A percentile compares a stretch with the other conserved stretches of the same genome.
Evolutionary conservation across 1,284 basidiomycete species (phyloP).

Genomic region (Sporisorium graminicola): DNA sequence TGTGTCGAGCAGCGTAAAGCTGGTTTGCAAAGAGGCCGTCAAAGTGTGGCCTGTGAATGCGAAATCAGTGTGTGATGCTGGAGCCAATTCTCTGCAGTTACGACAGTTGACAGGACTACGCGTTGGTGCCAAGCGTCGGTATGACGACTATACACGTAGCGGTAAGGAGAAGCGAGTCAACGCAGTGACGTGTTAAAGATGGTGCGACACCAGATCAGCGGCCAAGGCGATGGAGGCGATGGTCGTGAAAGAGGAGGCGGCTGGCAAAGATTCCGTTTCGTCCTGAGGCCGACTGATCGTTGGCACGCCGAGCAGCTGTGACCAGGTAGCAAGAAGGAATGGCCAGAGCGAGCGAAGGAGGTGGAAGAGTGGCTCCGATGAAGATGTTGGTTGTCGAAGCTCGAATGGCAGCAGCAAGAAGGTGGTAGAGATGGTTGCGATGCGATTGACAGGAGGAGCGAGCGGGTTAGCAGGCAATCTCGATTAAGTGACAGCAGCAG

Average conservation of each 20-base stretch:
- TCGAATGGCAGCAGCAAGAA: not conserved
- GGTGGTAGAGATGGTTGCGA: slow-evolving; percentile 3
- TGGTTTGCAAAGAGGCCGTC: not conserved
- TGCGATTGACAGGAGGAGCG: slow-evolving; percentile 1
- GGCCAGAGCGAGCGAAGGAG: not conserved
- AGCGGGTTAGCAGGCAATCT: slow-evolving; percentile 11
- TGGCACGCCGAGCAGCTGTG: slow-evolving; percentile 1
- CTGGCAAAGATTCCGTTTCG: not conserved
- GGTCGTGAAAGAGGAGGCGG: not conserved
- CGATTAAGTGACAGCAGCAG: slow-evolving; percentile 16
- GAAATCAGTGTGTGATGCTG: not conserved
- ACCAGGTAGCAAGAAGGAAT: not conserved
- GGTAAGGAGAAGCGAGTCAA: too few species aligned
- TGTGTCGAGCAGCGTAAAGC: not conserved
- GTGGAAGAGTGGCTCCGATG: not conserved
- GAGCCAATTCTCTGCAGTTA: not conserved
- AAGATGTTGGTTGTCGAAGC: not conserved
- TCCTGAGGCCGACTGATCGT: not conserved
- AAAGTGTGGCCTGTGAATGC: not conserved
- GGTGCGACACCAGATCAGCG: not conserved
- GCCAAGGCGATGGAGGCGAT: not conserved
- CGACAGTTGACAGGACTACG: not conserved
- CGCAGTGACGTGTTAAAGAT: not conserved
- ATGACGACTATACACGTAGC: not conserved
- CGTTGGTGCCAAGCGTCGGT: not conserved